Conservation (phyloP, 768 basidiomycete species). For the Podaxis sp. region DNA sequence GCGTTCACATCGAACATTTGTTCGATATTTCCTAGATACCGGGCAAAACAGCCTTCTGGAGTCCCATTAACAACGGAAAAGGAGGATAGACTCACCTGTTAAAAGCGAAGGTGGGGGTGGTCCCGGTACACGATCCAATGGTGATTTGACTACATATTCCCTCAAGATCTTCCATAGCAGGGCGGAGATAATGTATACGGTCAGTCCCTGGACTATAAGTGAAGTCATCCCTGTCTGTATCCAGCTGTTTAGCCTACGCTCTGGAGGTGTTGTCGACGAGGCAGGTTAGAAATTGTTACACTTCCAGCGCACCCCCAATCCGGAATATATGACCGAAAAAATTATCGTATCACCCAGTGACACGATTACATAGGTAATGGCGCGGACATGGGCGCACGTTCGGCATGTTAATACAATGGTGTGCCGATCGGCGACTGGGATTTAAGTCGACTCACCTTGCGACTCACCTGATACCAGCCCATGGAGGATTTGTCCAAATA, state of each 20-base stretch:
- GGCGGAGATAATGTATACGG: not conserved
- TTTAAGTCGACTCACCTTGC: too few species aligned
- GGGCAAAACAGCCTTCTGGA: not conserved
- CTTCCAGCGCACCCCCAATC: too few species aligned
- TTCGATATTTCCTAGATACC: slow-evolving; percentile 29
- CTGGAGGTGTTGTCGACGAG: too few species aligned
- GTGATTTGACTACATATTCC: slow-evolving; percentile 1
- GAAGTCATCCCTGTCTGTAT: slow-evolving; percentile 2
- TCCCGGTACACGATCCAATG: slow-evolving; percentile 12
- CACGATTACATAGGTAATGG: too few species aligned
- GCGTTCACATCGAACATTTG: slow-evolving; percentile 30
- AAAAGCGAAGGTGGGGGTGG: slow-evolving; percentile 25
- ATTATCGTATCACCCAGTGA: too few species aligned
- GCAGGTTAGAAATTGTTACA: too few species aligned
- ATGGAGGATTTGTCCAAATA: too few species aligned
- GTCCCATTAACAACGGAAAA: not conserved
- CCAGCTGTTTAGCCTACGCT: slow-evolving; percentile 26
- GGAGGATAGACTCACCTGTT: slow-evolving; percentile 26
- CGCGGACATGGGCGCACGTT: too few species aligned
- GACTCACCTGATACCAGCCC: too few species aligned
- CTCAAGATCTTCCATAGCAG: not conserved
- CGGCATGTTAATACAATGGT: too few species aligned
- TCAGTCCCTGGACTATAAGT: not conserved
- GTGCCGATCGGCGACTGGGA: too few species aligned
- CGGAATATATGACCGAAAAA: too few species aligned